These are phyloP conservation scores for Trypanosoma theileri DNA, from an alignment of 208 protist genomes.

Conservation along the genomic window DNA sequence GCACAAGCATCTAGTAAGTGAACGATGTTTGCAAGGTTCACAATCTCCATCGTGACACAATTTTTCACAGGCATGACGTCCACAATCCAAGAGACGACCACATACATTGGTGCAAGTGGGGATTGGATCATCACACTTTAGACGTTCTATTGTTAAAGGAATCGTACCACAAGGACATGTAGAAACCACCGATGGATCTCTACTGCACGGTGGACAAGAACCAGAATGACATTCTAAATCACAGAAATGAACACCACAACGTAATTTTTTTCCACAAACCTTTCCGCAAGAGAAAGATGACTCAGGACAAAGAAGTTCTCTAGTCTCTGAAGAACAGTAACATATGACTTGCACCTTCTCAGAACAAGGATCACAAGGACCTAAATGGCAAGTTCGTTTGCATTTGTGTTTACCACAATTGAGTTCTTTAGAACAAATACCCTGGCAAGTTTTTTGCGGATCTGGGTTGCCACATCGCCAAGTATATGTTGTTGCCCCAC, in stretches of 20 bases:
- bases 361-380: constrained; percentile 42
- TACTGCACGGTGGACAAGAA: constrained; percentile 53
- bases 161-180: constrained; percentile 64
- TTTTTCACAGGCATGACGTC: constrained; percentile 50
- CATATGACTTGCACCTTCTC: constrained; percentile 31
- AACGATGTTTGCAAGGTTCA: constrained; percentile 38
- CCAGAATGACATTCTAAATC: constrained; percentile 58
- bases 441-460: constrained; percentile 53
- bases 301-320: constrained; percentile 39
- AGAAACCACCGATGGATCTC: constrained; percentile 44
- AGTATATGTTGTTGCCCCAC: constrained; percentile 63
- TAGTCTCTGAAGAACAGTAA: constrained; percentile 37
- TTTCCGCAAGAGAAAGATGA: constrained; percentile 46
- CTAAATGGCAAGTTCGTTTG: constrained; percentile 46
- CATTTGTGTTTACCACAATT: constrained; percentile 60
- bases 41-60: constrained; percentile 59
- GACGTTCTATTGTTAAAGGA: constrained; percentile 21
- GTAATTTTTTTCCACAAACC: constrained; percentile 48
- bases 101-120: constrained; percentile 60
- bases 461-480: constrained; percentile 67
- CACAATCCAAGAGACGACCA: constrained; percentile 58
- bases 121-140: constrained; percentile 61
- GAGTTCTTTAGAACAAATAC: constrained; percentile 46
- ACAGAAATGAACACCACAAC: constrained; percentile 62
- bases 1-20: constrained; percentile 52